Percentiles rank a stretch among this genome's conserved stretches.
phyloP scores from a whole-genome alignment of 371 early-diverging fungal genomes.

The Rhizopus sp. region DNA sequence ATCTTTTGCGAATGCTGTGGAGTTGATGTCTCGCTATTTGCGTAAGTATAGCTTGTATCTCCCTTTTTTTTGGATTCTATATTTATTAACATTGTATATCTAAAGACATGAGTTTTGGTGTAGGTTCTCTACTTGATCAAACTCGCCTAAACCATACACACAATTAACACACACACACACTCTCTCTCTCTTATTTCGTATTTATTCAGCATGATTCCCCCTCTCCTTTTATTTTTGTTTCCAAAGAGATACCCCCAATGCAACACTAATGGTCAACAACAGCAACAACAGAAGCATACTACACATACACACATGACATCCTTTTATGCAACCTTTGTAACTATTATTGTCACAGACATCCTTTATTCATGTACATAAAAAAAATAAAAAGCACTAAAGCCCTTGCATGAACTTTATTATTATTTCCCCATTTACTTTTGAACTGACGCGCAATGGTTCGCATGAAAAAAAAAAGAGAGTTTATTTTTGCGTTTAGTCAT shows the following conservation, averaged over 20 bases:
- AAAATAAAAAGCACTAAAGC: neutral
- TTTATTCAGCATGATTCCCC: neutral
- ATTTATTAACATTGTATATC: neutral
- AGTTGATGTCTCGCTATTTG: slow-evolving; percentile 15
- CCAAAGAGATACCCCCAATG: neutral
- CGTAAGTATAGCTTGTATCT: slow-evolving; percentile 1
- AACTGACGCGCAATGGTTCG: neutral
- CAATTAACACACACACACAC: neutral
- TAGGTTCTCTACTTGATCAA: neutral
- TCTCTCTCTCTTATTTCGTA: neutral
- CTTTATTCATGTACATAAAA: slow-evolving; percentile 1
- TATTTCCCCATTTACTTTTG: neutral
- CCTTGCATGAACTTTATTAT: neutral
- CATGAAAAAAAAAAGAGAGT: neutral
- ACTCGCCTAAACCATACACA: neutral
- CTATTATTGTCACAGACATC: neutral
- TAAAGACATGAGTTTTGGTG: slow-evolving; percentile 19
- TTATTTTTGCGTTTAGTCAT: slow-evolving; percentile 19
- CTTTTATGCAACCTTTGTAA: too few relatives aligned
- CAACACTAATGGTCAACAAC: too few relatives aligned
- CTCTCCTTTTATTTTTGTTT: slow-evolving; percentile 1
- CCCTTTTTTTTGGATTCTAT: neutral
- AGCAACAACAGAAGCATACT: too few relatives aligned
- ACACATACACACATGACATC: too few relatives aligned
- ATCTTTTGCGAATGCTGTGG: slow-evolving; percentile 21